phyloP scores from a whole-genome alignment of 2,329 filamentous ascomycete genomes.

The Neopestalotiopsis sp. region DNA sequence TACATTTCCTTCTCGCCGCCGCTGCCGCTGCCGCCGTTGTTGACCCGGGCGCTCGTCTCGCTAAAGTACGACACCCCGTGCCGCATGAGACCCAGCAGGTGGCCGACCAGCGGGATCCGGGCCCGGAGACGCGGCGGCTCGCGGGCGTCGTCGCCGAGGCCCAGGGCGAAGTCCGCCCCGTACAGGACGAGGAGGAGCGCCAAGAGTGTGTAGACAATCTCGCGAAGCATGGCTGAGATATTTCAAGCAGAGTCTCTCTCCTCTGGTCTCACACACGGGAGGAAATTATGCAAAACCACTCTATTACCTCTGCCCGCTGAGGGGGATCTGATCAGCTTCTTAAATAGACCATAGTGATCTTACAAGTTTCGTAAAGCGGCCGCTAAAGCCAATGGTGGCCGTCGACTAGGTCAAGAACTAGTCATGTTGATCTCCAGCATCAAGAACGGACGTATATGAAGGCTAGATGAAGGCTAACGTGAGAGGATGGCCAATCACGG shows the following conservation, averaged over 20 bases:
- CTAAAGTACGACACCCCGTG: conserved; percentile 5
- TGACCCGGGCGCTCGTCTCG: not conserved
- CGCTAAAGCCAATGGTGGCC: too few species aligned
- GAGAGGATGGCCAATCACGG: not conserved
- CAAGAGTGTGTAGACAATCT: not conserved
- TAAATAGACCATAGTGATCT: too few species aligned
- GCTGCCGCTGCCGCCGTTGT: not conserved
- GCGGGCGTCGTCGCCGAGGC: conserved; percentile 9
- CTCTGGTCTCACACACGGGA: too few species aligned
- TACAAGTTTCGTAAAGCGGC: too few species aligned
- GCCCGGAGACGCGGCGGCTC: conserved; percentile 9
- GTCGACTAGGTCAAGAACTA: too few species aligned
- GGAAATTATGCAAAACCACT: too few species aligned
- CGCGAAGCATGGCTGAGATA: not conserved
- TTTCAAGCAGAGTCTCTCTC: too few species aligned
- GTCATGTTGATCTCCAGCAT: too few species aligned
- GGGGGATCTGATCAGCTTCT: too few species aligned
- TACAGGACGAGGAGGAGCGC: conserved; percentile 8
- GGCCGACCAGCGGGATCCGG: conserved; percentile 11
- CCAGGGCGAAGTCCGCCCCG: conserved; percentile 2
- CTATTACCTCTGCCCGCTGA: too few species aligned
- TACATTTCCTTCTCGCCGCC: conserved; percentile 9
- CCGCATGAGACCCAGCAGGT: conserved; percentile 11
- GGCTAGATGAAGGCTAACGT: not conserved
- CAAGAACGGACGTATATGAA: not conserved